Evolutionary conservation across 352 stramenopile species (phyloP).

Genomic region (Phytopythium sindhum): DNA sequence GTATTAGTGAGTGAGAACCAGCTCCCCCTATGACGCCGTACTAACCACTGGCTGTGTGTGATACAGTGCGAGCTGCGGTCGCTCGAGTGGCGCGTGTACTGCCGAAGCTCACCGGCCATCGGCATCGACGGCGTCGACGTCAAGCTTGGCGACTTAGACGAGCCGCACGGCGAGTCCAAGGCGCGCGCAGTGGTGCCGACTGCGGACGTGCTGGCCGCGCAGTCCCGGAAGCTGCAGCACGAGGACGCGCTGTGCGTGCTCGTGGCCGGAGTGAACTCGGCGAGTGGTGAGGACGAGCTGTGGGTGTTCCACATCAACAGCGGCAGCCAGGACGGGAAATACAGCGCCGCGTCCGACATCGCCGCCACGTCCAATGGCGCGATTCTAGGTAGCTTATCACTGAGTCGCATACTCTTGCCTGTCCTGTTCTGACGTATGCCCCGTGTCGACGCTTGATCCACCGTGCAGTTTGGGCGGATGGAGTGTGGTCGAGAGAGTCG

Average conservation of each 20-base stretch:
- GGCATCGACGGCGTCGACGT: conserved; percentile 14
- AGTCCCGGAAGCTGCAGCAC: conserved; percentile 35
- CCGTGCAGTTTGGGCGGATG: conserved; percentile 21
- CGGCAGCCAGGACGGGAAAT: conserved; percentile 7
- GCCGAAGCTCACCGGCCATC: conserved; percentile 1
- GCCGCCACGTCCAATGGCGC: neutral
- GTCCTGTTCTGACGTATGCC: neutral
- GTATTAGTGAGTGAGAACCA: too few species aligned
- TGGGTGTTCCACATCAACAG: conserved; percentile 58
- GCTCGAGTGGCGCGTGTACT: conserved; percentile 55
- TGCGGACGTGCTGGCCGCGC: conserved; percentile 19
- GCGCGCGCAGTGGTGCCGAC: neutral
- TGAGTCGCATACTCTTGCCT: neutral
- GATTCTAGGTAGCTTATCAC: neutral
- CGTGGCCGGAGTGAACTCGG: conserved; percentile 1
- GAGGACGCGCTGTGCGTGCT: conserved; percentile 34
- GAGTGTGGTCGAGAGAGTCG: conserved; percentile 22
- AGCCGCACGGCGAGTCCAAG: neutral
- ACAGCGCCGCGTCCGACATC: neutral
- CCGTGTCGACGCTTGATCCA: neutral
- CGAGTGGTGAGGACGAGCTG: conserved; percentile 15
- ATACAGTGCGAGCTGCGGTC: conserved; percentile 39
- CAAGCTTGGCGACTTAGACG: neutral
- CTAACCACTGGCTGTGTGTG: conserved; percentile 1
- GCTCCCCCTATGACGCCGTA: too few species aligned